phyloP scores from a whole-genome alignment of 2,329 filamentous ascomycete species.

The Penicillium sp. region DNA sequence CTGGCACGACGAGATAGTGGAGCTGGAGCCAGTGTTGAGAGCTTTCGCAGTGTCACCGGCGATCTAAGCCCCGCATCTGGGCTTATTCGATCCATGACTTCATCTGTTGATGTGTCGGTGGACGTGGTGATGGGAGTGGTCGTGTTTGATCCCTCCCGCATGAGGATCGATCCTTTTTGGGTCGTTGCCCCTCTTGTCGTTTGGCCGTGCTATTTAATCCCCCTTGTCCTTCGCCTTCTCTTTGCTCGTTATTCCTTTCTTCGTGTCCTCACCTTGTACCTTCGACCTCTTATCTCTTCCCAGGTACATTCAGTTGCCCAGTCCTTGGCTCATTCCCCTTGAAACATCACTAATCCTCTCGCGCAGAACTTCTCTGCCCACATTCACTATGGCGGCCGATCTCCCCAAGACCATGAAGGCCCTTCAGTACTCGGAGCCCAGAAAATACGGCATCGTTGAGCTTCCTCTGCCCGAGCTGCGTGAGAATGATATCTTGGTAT shows the following conservation, averaged over 20 bases:
- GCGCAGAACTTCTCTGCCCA: background rate
- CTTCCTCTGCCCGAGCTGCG: conserved; percentile 18
- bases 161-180: background rate
- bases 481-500: conserved; percentile 23
- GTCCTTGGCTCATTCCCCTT: background rate
- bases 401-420: conserved; percentile 22
- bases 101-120: background rate
- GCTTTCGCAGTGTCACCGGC: background rate
- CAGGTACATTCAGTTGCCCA: background rate
- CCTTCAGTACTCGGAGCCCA: conserved; percentile 20
- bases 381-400: conserved; percentile 7
- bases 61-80: background rate
- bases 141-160: background rate
- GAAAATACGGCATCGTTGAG: conserved; percentile 14
- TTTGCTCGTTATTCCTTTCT: background rate
- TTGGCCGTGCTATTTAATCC: background rate
- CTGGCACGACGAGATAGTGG: background rate
- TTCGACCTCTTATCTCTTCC: background rate
- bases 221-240: background rate
- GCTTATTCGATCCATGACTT: background rate
- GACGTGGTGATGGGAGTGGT: background rate
- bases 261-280: background rate
- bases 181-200: background rate
- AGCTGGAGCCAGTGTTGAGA: background rate
- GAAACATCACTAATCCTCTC: background rate